These are phyloP conservation scores for Plasmodium vivax DNA, from an alignment of 169 alveolate species.

Conservation along the genomic window DNA sequence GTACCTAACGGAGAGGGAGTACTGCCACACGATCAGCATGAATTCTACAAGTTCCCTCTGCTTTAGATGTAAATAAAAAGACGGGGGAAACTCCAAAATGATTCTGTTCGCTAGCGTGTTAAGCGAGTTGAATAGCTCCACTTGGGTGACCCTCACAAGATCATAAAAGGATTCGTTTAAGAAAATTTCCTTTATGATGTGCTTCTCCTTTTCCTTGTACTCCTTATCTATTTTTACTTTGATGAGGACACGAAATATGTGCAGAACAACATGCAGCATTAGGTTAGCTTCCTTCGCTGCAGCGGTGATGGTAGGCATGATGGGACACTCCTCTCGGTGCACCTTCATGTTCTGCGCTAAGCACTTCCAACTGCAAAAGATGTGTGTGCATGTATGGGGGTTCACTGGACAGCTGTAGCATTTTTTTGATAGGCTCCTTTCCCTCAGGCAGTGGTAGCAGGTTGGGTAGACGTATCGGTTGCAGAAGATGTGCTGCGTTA, in stretches of 20 bases:
- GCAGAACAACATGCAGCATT: conserved; percentile 76
- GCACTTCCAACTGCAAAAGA: conserved; percentile 91
- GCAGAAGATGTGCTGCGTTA: conserved; percentile 35
- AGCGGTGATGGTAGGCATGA: conserved; percentile 80
- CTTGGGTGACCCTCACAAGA: conserved; percentile 79
- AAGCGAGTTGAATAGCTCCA: conserved; percentile 75
- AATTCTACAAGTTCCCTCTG: conserved; percentile 83
- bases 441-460: conserved; percentile 91
- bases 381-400: conserved; percentile 89
- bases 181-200: conserved; percentile 77
- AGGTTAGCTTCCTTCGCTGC: conserved; percentile 80
- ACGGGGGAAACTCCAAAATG: conserved; percentile 81
- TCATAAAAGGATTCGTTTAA: conserved; percentile 77
- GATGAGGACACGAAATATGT: conserved; percentile 77
- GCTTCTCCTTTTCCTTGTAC: conserved; percentile 47
- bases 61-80: conserved; percentile 83
- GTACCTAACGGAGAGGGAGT: conserved; percentile 83
- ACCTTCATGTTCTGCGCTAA: conserved; percentile 85
- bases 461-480: conserved; percentile 53
- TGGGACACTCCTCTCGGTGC: conserved; percentile 89
- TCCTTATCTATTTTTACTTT: conserved; percentile 77
- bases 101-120: conserved; percentile 82
- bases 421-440: conserved; percentile 76
- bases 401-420: conserved; percentile 87
- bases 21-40: conserved; percentile 84